Conservation (phyloP, 2,329 filamentous ascomycete genomes). For the Epichloe festucae region DNA sequence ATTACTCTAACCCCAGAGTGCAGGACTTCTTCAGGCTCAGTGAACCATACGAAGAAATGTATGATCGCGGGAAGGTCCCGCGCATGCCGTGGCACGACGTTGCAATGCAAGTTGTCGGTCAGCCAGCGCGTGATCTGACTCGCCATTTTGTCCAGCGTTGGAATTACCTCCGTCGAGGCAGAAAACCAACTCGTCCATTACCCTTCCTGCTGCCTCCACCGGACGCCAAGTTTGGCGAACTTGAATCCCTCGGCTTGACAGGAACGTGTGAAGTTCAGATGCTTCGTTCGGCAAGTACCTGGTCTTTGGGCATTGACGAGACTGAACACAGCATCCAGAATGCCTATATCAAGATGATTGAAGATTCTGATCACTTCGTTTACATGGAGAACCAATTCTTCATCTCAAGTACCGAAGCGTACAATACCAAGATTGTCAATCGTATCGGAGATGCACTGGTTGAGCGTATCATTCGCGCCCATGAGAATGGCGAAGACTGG, state of each 20-base stretch:
- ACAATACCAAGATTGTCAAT: slow-evolving; percentile 80
- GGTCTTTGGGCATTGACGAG: slow-evolving; percentile 82
- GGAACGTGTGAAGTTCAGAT: slow-evolving; percentile 97
- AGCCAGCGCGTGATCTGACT: slow-evolving; percentile 85
- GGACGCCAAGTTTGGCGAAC: slow-evolving; percentile 74
- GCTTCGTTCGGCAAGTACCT: slow-evolving; percentile 74
- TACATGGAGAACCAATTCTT: slow-evolving; percentile 99
- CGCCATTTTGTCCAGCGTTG: slow-evolving; percentile 95
- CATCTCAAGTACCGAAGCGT: slow-evolving; percentile 81
- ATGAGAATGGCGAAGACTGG: slow-evolving; percentile 79
- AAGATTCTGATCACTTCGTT: slow-evolving; percentile 90
- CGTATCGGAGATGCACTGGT: slow-evolving; percentile 90
- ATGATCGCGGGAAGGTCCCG: slow-evolving; percentile 75
- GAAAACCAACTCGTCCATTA: slow-evolving; percentile 84
- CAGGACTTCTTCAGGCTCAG: slow-evolving; percentile 90
- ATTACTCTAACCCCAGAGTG: slow-evolving; percentile 93
- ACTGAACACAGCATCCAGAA: slow-evolving; percentile 93
- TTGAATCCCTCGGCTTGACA: slow-evolving; percentile 76
- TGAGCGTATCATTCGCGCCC: slow-evolving; percentile 75
- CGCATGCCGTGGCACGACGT: slow-evolving; percentile 99
- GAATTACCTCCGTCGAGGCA: slow-evolving; percentile 90
- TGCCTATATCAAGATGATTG: slow-evolving; percentile 88
- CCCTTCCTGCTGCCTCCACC: slow-evolving; percentile 89
- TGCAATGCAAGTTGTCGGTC: slow-evolving; percentile 92
- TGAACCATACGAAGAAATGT: slow-evolving; percentile 98